Conservation (phyloP, 768 basidiomycete species). For the Termitomyces titanicus region DNA sequence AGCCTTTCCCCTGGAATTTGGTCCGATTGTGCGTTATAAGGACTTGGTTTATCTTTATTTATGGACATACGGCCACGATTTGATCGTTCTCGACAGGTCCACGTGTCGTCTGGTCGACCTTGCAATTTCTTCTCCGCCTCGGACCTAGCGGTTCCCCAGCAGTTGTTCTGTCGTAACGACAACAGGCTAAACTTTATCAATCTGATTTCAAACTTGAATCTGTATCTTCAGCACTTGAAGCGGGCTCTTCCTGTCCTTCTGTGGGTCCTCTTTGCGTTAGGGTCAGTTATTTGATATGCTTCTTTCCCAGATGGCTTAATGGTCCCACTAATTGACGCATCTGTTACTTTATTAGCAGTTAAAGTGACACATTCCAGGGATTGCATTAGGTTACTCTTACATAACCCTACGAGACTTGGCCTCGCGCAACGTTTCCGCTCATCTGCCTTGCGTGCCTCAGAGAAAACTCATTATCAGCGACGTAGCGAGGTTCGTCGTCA, state of each 20-base stretch:
- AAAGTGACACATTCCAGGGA: conserved; percentile 14
- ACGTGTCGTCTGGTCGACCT: conserved; percentile 7
- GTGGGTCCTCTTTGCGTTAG: not conserved
- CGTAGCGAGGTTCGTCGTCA: conserved; percentile 15
- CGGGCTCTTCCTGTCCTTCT: not conserved
- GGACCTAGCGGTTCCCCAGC: not conserved
- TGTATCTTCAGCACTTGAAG: conserved; percentile 2
- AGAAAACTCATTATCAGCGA: not conserved
- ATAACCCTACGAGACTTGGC: conserved; percentile 14
- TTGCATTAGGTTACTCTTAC: conserved; percentile 15
- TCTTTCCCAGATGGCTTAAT: conserved; percentile 4
- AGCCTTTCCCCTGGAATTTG: not conserved
- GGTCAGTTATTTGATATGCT: conserved; percentile 7
- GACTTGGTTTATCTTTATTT: conserved; percentile 4
- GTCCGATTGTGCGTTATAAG: not conserved
- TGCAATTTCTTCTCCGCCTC: conserved; percentile 13
- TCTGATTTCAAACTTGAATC: conserved; percentile 14
- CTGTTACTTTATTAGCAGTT: conserved; percentile 15
- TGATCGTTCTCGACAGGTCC: conserved; percentile 12
- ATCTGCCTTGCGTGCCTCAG: conserved; percentile 3
- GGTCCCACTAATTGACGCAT: conserved; percentile 10
- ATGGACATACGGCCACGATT: conserved; percentile 6
- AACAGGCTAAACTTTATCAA: conserved; percentile 20
- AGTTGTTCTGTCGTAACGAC: conserved; percentile 14
- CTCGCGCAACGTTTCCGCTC: conserved; percentile 12